Evolutionary conservation across 1,284 basidiomycete genomes (phyloP), one percentile per base, ranked within the genome.

Genomic region (Phlebopus sp.): DNA sequence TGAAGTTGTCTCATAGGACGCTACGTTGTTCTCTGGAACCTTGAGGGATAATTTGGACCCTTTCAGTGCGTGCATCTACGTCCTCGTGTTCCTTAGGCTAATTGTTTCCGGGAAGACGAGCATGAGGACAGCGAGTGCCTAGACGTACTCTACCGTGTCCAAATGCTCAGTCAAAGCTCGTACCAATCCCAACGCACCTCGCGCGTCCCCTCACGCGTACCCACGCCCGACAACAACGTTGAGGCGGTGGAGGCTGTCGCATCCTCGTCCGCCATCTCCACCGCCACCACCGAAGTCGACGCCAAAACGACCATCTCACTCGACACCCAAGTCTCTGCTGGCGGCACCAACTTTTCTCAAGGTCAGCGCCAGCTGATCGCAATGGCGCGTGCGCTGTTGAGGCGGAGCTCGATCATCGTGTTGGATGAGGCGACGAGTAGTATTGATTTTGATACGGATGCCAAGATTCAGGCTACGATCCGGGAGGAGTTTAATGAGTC

Each of bases 31-130:
- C 72, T 89, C 86, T 0, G 92, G 93, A 0, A 93, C 89, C 0
- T 71, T 96, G 19, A 75, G 90, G 15, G 87, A 92, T 17, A 95
- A 95, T 55, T 66, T 96, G 3, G 93, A 97, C 70, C 93, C 91
- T 0, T 94, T 93, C 71, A 69, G 79, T 77, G 46, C 49, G 63
- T 49, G 34, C 70, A 23, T 15, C 10, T n/a, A n/a, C n/a, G n/a
- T n/a, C n/a, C n/a, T n/a, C n/a, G n/a, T n/a, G n/a, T n/a, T n/a
- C n/a, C n/a, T n/a, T n/a, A n/a, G n/a, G 29, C 39, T 19, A 2
- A 34, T 27, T 4, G n/a, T 27, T 23, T 23, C 21, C 6, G 21
- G 55, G 2, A 51, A 84, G 82, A 75, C 41, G 90, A 95, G 56
- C 85, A 94, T 58, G 80, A 81, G 0, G 94, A 97, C 55, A 75